These are phyloP conservation scores for Fraxinus anomala DNA, from an alignment of 257 asterid genomes.

Conservation along the genomic window DNA sequence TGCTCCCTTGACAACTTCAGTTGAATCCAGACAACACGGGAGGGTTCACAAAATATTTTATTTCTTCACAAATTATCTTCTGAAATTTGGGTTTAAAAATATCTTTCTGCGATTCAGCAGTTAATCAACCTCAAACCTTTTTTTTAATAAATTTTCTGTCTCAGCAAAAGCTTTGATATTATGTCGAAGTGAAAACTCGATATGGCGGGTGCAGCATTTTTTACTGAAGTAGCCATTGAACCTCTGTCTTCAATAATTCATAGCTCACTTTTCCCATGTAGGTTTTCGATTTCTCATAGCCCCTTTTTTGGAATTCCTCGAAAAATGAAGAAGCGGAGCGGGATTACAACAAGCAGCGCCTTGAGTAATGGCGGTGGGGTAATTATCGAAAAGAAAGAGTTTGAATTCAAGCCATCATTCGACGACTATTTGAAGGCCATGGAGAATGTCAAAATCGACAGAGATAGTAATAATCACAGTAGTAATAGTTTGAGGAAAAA, in stretches of 20 bases:
- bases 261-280: constrained; percentile 26
- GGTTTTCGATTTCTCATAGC: constrained; percentile 34
- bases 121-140: neutral
- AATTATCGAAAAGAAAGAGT: constrained; percentile 47
- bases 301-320: constrained; percentile 37
- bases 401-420: constrained; percentile 73
- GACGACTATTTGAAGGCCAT: constrained; percentile 81
- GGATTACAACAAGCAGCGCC: constrained; percentile 27
- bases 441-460: constrained; percentile 64
- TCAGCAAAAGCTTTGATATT: neutral
- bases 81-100: neutral
- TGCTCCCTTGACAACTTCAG: neutral
- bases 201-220: constrained; percentile 37
- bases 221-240: constrained; percentile 39
- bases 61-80: neutral
- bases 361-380: constrained; percentile 31
- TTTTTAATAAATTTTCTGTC: neutral
- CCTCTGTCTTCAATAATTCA: constrained; percentile 23
- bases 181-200: constrained; percentile 25
- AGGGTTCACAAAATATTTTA: neutral
- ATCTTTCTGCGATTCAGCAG: constrained; percentile 21
- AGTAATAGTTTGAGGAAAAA: constrained; percentile 20
- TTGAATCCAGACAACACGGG: neutral
- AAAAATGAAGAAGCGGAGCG: constrained; percentile 28
- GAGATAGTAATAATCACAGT: constrained; percentile 22